Evolutionary conservation across 495 filamentous ascomycete species (phyloP).

Genomic region (Penicillium robsamsonii): DNA sequence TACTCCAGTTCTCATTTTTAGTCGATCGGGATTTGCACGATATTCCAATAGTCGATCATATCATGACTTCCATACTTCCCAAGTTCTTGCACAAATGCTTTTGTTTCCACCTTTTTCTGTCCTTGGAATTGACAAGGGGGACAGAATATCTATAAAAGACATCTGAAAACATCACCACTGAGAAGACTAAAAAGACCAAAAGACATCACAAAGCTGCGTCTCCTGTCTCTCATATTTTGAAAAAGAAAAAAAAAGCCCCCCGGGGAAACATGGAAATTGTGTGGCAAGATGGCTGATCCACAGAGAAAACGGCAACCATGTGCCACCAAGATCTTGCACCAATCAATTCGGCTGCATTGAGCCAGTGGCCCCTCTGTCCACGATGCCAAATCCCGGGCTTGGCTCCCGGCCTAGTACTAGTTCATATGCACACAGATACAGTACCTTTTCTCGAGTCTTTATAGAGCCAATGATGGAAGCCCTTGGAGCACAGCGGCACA

Average conservation of each 20-base stretch:
- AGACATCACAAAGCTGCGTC: no score
- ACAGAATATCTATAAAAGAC: no score
- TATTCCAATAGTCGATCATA: background rate
- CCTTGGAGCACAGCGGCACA: conserved; percentile 3
- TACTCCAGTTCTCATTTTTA: background rate
- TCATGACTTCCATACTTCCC: background rate
- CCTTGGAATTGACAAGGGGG: no score
- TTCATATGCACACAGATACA: background rate
- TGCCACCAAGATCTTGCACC: conserved; percentile 17
- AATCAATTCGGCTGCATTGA: conserved; percentile 3
- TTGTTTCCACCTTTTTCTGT: no score
- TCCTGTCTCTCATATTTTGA: no score
- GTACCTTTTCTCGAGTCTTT: conserved; percentile 1
- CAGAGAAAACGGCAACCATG: conserved; percentile 15
- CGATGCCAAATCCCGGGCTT: conserved; percentile 11
- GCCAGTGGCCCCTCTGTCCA: background rate
- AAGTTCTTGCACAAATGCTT: no score
- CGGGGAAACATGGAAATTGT: background rate
- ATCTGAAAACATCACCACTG: no score
- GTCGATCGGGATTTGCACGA: conserved; percentile 1
- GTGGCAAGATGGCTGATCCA: conserved; percentile 4
- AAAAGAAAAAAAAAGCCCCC: background rate
- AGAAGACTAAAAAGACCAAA: no score
- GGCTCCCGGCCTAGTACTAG: background rate
- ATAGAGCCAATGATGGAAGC: conserved; percentile 3